These are phyloP conservation scores for Cardamine chenopodiifolia DNA, from an alignment of 345 rosid genomes.

Conservation along the genomic window DNA sequence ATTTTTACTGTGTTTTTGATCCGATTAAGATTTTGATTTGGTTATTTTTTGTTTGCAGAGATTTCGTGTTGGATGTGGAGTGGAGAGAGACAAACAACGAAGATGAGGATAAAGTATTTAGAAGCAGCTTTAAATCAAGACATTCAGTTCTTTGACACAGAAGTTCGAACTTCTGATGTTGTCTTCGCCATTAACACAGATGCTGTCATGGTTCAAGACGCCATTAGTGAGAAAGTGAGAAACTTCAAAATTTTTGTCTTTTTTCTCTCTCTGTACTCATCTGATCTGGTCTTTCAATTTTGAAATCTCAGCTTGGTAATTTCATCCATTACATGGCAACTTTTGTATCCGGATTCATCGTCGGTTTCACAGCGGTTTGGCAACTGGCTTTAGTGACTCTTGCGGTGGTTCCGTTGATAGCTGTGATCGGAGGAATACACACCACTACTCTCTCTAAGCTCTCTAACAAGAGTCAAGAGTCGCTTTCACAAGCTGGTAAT, in stretches of 20 bases:
- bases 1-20: conserved; percentile 4
- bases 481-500: conserved; percentile 91
- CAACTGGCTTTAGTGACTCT: conserved; percentile 91
- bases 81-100: conserved; percentile 96
- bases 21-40: conserved; percentile 10
- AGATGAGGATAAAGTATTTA: conserved; percentile 94
- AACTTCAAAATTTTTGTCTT: not conserved
- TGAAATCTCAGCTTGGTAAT: conserved; percentile 78
- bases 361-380: conserved; percentile 99
- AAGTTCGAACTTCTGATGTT: conserved; percentile 92
- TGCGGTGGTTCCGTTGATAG: conserved; percentile 96
- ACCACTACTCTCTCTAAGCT: conserved; percentile 77
- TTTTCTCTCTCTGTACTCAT: not conserved
- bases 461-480: conserved; percentile 76
- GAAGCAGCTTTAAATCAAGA: conserved; percentile 96
- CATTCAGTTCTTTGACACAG: conserved; percentile 89
- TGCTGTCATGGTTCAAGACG: conserved; percentile 97
- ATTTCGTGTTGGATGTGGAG: conserved; percentile 99
- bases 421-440: conserved; percentile 88
- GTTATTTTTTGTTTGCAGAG: conserved; percentile 49
- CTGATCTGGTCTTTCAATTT: conserved; percentile 14
- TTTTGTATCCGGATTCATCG: conserved; percentile 90
- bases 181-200: conserved; percentile 89
- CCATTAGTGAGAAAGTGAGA: conserved; percentile 96
- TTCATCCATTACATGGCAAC: conserved; percentile 95